Evolutionary conservation across 169 alveolate genomes (phyloP).

Genomic region (Cryptosporidium ryanae): DNA sequence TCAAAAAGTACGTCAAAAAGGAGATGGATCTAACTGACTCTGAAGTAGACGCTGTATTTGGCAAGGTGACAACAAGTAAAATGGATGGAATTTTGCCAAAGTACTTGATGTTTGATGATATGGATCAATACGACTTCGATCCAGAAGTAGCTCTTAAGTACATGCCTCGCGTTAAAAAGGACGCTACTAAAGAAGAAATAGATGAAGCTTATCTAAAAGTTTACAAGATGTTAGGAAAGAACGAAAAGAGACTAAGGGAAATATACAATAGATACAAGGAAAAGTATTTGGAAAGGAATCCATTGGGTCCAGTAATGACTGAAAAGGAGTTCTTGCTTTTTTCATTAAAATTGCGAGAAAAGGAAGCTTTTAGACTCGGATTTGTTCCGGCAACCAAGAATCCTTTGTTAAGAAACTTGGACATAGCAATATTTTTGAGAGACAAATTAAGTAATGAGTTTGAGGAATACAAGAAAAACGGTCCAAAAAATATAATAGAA

Average conservation of each 20-base stretch:
- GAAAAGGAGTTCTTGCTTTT: slow-evolving; percentile 24
- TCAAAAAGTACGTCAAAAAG: slow-evolving; percentile 14
- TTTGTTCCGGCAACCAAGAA: background rate
- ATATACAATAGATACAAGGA: slow-evolving; percentile 19
- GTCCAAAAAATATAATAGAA: slow-evolving; percentile 13
- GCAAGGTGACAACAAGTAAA: slow-evolving; percentile 12
- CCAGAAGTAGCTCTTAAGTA: slow-evolving; percentile 64
- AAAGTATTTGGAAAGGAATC: slow-evolving; percentile 47
- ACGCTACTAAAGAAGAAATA: slow-evolving; percentile 30
- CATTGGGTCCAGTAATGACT: slow-evolving; percentile 68
- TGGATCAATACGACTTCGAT: slow-evolving; percentile 60
- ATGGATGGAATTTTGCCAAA: slow-evolving; percentile 11
- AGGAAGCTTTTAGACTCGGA: slow-evolving; percentile 8
- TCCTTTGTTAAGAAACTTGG: slow-evolving; percentile 3
- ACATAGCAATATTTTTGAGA: slow-evolving; percentile 20
- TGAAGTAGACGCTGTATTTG: slow-evolving; percentile 6
- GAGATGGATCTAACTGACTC: slow-evolving; percentile 15
- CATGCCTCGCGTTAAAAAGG: slow-evolving; percentile 50
- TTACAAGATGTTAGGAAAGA: slow-evolving; percentile 64
- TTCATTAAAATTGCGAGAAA: slow-evolving; percentile 20
- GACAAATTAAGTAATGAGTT: slow-evolving; percentile 13
- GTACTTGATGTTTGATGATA: slow-evolving; percentile 51
- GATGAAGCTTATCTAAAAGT: slow-evolving; percentile 50
- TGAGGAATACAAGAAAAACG: slow-evolving; percentile 8
- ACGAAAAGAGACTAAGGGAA: slow-evolving; percentile 6